phyloP scores from a whole-genome alignment of 1,284 basidiomycete genomes.

The Wolfiporia cocos region DNA sequence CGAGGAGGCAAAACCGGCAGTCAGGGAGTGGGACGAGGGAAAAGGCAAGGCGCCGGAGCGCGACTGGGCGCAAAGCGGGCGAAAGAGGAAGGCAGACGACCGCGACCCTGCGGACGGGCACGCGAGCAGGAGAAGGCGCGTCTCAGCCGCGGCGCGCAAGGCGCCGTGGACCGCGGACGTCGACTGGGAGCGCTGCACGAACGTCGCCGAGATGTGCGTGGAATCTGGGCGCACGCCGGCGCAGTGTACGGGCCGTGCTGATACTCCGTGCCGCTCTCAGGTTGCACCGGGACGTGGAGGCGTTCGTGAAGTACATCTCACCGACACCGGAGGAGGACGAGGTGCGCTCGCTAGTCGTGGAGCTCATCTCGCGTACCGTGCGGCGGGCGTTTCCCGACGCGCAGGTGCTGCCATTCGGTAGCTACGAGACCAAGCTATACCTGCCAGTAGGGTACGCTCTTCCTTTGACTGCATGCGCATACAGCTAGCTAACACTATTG shows the following conservation, averaged over 20 bases:
- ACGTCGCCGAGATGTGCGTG: conserved; percentile 74
- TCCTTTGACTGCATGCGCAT: neutral
- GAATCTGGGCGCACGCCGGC: neutral
- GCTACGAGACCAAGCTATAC: conserved; percentile 92
- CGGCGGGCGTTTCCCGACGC: conserved; percentile 72
- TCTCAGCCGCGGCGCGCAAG: conserved; percentile 51
- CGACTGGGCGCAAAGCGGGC: conserved; percentile 15
- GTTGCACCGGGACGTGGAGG: conserved; percentile 79
- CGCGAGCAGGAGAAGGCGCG: conserved; percentile 52
- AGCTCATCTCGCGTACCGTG: conserved; percentile 68
- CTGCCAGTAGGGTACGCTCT: conserved; percentile 79
- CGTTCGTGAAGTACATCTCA: conserved; percentile 85
- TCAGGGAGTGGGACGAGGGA: conserved; percentile 40
- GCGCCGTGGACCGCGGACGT: conserved; percentile 80
- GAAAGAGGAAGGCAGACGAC: conserved; percentile 39
- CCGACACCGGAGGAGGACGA: conserved; percentile 85
- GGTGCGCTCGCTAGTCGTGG: conserved; percentile 72
- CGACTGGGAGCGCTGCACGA: conserved; percentile 72
- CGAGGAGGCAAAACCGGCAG: conserved; percentile 24
- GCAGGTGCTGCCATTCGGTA: conserved; percentile 84
- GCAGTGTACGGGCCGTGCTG: conserved; percentile 5
- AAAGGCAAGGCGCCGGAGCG: conserved; percentile 24
- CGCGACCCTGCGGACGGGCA: conserved; percentile 45
- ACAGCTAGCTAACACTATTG: conserved; percentile 5
- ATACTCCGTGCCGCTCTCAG: conserved; percentile 30